Percentiles rank a stretch among this genome's conserved stretches.
Conservation (phyloP, 129 eudicot species). For the Kitagawia praeruptora region DNA sequence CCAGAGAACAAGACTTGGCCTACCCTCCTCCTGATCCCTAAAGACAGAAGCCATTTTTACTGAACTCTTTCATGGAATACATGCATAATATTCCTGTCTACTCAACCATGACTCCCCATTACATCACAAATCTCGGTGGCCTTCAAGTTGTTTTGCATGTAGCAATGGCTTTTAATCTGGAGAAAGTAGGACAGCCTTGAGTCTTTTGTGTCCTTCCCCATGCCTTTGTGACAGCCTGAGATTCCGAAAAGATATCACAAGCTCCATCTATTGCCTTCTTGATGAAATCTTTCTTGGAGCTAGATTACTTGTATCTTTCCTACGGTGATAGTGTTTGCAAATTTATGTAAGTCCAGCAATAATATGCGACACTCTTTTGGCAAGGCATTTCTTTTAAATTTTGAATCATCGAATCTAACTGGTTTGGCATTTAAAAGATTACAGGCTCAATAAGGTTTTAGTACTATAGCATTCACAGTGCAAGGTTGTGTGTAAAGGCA, state of each 20-base stretch:
- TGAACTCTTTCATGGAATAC: conserved; percentile 60
- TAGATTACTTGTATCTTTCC: not conserved
- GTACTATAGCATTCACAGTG: conserved; percentile 46
- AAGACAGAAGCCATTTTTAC: conserved; percentile 36
- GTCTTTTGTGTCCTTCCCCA: too few species aligned
- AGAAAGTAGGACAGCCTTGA: too few species aligned
- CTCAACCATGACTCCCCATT: conserved; percentile 57
- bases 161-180: too few species aligned
- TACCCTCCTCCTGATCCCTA: conserved; percentile 7
- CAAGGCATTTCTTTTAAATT: conserved; percentile 28
- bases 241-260: conserved; percentile 52
- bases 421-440: not conserved
- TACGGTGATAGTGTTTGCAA: conserved; percentile 42
- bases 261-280: conserved; percentile 53
- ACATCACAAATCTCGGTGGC: conserved; percentile 58
- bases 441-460: conserved; percentile 46
- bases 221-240: conserved; percentile 6
- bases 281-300: conserved; percentile 47
- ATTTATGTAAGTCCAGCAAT: conserved; percentile 36
- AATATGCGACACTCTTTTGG: conserved; percentile 40
- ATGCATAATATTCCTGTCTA: conserved; percentile 31
- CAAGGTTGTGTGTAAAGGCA: conserved; percentile 39
- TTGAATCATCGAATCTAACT: conserved; percentile 17
- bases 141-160: not conserved
- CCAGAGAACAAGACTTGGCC: too few species aligned